A percentile compares a stretch with the other conserved stretches of the same genome.
Conservation (phyloP, 768 basidiomycete species). For the Pulveroboletus sp. region DNA sequence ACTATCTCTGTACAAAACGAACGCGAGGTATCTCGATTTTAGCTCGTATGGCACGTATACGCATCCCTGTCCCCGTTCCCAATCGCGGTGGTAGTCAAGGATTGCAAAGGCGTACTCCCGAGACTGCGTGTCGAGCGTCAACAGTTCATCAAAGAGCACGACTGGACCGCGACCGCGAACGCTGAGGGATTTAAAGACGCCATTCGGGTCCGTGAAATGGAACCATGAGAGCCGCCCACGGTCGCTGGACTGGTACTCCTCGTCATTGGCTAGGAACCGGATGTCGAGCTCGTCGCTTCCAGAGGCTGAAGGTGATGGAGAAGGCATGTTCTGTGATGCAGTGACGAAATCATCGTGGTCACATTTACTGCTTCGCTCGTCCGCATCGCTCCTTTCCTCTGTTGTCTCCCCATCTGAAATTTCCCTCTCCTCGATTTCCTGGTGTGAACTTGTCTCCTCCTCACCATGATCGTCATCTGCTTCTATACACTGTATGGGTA, state of each 20-base stretch:
- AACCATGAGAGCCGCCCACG: not conserved
- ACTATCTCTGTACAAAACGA: slow-evolving; percentile 4
- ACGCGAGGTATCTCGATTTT: slow-evolving; percentile 5
- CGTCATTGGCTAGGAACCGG: slow-evolving; percentile 3
- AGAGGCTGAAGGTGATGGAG: not conserved
- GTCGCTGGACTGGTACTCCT: not conserved
- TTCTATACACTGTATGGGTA: slow-evolving; percentile 3
- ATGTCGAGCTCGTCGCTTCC: not conserved
- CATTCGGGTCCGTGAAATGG: slow-evolving; percentile 3
- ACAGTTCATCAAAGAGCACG: not conserved
- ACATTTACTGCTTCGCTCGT: not conserved
- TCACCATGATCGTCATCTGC: not conserved
- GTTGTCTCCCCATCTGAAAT: not conserved
- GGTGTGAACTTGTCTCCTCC: not conserved
- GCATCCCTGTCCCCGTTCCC: not conserved
- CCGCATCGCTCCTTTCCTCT: not conserved
- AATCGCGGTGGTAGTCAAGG: slow-evolving; percentile 10
- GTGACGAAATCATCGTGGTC: not conserved
- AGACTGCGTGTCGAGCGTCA: not conserved
- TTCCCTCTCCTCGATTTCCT: not conserved
- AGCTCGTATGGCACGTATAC: slow-evolving; percentile 4
- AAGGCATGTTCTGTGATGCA: not conserved
- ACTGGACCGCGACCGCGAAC: slow-evolving; percentile 4
- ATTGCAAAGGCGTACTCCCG: slow-evolving; percentile 4
- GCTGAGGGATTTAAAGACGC: not conserved